phyloP scores from a whole-genome alignment of 768 basidiomycete species.

The Saitozyma podzolica region DNA sequence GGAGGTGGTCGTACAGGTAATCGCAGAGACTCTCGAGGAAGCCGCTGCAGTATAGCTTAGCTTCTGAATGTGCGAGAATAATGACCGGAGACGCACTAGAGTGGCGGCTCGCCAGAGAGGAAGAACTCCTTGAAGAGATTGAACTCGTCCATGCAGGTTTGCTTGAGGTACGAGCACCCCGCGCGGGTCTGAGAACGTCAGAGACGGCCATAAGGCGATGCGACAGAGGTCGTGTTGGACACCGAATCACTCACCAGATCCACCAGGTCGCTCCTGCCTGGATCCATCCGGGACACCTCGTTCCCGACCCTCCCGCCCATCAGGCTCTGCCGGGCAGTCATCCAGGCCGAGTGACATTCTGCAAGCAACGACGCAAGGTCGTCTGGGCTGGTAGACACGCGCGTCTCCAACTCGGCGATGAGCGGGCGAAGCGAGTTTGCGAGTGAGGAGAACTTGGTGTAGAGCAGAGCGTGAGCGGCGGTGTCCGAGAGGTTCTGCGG shows the following conservation, averaged over 20 bases:
- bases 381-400: slow-evolving; percentile 73
- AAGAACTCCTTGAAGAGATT: slow-evolving; percentile 82
- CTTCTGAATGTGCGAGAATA: not conserved
- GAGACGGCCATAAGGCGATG: slow-evolving; percentile 1
- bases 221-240: too few species aligned
- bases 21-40: slow-evolving; percentile 92
- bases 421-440: slow-evolving; percentile 73
- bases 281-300: slow-evolving; percentile 81
- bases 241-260: slow-evolving; percentile 63
- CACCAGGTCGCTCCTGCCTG: slow-evolving; percentile 75
- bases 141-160: slow-evolving; percentile 88
- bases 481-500: slow-evolving; percentile 72
- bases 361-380: slow-evolving; percentile 75
- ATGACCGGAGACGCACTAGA: slow-evolving; percentile 58
- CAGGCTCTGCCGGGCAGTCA: slow-evolving; percentile 69
- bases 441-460: slow-evolving; percentile 79
- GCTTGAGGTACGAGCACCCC: slow-evolving; percentile 89
- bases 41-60: slow-evolving; percentile 57
- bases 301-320: slow-evolving; percentile 71
- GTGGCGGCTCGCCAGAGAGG: slow-evolving; percentile 71
- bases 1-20: slow-evolving; percentile 89
- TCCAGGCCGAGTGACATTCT: slow-evolving; percentile 87
- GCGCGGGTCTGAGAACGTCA: slow-evolving; percentile 67
- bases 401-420: slow-evolving; percentile 78
- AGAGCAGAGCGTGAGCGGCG: slow-evolving; percentile 69